phyloP scores from a whole-genome alignment of 164 flowering plant genomes.

The Nymphaea colorata region DNA sequence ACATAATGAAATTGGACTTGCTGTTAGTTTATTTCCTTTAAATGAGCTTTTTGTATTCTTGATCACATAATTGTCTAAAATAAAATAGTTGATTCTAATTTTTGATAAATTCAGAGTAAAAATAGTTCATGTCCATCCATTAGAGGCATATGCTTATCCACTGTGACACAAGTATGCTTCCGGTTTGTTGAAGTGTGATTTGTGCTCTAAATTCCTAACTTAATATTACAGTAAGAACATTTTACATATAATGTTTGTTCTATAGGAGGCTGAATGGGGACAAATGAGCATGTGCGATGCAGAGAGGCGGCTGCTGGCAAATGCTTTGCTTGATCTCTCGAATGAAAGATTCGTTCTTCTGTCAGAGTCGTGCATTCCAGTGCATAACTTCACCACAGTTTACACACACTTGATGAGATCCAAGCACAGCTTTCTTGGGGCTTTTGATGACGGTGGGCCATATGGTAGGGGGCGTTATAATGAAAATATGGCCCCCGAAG shows the following conservation, averaged over 20 bases:
- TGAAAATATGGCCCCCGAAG: slow-evolving; percentile 51
- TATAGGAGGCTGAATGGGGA: slow-evolving; percentile 76
- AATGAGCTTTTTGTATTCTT: no score
- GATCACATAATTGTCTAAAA: no score
- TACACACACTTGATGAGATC: slow-evolving; percentile 56
- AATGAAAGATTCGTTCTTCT: slow-evolving; percentile 78
- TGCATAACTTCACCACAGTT: slow-evolving; percentile 47
- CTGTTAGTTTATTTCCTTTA: no score
- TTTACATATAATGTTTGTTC: background rate
- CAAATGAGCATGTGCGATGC: slow-evolving; percentile 92
- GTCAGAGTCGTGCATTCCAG: slow-evolving; percentile 89
- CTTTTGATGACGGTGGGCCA: slow-evolving; percentile 68
- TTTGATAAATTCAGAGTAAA: no score
- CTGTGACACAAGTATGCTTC: no score
- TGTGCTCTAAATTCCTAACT: no score
- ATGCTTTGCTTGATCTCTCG: slow-evolving; percentile 76
- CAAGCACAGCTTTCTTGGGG: slow-evolving; percentile 56
- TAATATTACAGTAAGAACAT: background rate
- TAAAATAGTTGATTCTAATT: no score
- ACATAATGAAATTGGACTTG: no score
- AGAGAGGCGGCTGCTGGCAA: slow-evolving; percentile 84
- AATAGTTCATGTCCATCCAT: no score
- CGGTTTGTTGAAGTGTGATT: no score
- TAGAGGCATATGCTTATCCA: no score
- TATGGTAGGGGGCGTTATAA: slow-evolving; percentile 81